These are phyloP conservation scores for Cryphonectria radicalis DNA, from an alignment of 2,329 filamentous ascomycete genomes.

Conservation along the genomic window DNA sequence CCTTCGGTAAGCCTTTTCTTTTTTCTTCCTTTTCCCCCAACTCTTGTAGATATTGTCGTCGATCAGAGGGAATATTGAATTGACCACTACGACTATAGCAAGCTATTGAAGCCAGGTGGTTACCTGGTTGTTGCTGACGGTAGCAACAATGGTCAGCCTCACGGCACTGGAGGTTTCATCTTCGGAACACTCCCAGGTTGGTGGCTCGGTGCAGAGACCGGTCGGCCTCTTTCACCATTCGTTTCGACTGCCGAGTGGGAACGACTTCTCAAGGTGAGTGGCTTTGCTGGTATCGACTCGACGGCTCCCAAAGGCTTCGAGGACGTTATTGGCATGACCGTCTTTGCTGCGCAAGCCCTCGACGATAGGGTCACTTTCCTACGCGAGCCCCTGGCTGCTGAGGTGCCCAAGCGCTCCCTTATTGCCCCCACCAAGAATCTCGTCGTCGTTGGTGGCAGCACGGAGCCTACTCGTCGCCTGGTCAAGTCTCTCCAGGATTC, in stretches of 20 bases:
- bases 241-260: conserved; percentile 6
- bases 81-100: conserved; percentile 13
- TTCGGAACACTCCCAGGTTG: conserved; percentile 25
- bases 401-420: neutral
- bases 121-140: conserved; percentile 35
- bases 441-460: neutral
- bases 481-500: neutral
- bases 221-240: conserved; percentile 14
- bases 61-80: too few relatives aligned
- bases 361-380: conserved; percentile 8
- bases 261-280: neutral
- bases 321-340: neutral
- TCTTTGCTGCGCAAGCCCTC: conserved; percentile 20
- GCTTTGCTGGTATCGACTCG: conserved; percentile 17
- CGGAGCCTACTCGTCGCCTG: neutral
- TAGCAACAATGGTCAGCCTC: conserved; percentile 3
- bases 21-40: too few relatives aligned
- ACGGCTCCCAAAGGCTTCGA: neutral
- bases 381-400: conserved; percentile 8
- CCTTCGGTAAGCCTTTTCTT: conserved; percentile 20
- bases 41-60: too few relatives aligned
- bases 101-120: conserved; percentile 42
- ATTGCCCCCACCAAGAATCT: neutral
- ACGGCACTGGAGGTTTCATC: neutral
- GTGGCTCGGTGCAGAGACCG: conserved; percentile 20